Evolutionary conservation across 768 basidiomycete species (phyloP).

Genomic region (Hericium alpestre): DNA sequence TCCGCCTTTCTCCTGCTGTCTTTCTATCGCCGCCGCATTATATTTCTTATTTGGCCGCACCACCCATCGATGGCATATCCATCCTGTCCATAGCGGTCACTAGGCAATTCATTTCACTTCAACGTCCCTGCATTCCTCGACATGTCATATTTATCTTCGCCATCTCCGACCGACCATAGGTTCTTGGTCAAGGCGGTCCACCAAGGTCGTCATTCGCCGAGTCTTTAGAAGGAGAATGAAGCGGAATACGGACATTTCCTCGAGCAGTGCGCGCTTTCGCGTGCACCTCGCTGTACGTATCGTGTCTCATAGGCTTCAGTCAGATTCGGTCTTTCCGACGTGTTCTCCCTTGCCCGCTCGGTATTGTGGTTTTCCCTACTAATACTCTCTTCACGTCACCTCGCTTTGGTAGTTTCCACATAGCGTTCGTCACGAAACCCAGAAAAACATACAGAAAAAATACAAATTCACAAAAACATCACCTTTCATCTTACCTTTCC

Average conservation of each 20-base stretch:
- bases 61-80: slow-evolving; percentile 44
- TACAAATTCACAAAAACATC: neutral
- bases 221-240: neutral
- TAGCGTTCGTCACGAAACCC: slow-evolving; percentile 1
- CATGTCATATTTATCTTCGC: slow-evolving; percentile 27
- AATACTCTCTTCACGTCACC: slow-evolving; percentile 2
- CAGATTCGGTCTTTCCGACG: neutral
- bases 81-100: slow-evolving; percentile 45
- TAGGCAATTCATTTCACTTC: slow-evolving; percentile 21
- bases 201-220: neutral
- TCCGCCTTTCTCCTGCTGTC: slow-evolving; percentile 16
- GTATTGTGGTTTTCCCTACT: slow-evolving; percentile 1
- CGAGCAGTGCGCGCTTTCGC: neutral
- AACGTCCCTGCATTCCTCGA: slow-evolving; percentile 10
- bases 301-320: neutral
- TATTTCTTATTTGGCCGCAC: slow-evolving; percentile 17
- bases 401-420: neutral
- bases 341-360: neutral
- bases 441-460: slow-evolving; percentile 5
- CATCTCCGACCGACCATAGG: slow-evolving; percentile 13
- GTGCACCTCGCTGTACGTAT: neutral
- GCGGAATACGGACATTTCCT: neutral
- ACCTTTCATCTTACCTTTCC: slow-evolving; percentile 9
- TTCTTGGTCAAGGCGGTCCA: neutral
- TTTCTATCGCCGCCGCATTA: slow-evolving; percentile 16